Base-by-base conservation (phyloP, 2,329 filamentous ascomycete species). In the Paraphaeosphaeria sporulosa region DNA sequence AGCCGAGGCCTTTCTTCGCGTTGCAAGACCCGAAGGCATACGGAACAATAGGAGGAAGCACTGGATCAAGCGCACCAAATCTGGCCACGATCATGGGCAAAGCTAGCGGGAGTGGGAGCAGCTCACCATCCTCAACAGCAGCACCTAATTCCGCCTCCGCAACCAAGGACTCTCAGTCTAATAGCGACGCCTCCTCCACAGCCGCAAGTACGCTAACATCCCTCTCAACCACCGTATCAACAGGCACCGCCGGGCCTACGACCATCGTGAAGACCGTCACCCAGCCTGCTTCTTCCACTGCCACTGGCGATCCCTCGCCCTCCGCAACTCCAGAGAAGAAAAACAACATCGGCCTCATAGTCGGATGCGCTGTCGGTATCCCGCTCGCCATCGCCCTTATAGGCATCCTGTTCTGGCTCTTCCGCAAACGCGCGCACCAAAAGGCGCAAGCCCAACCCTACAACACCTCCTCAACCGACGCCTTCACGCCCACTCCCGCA, bases 351-450 rank as follows among this genome's bases (percentile, higher is more conserved):
- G 64, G 65, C 13, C 30, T 77, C 10, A 77, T 78, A 19, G 60
- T 76, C n/a, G 75, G 75, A 50, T 74, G 70, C 53, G 73, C 75
- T 12, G 75, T 78, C 42, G 75, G 75, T 17, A 74, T 78, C 51
- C 75, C 75, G 5, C 68, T 78, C 47, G 72, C 58, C 8, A 66
- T 78, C 34, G 70, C 70, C 6, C 56, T 78, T 4, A 8, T 71
- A 43, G 73, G 66, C 10, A 72, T 77, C 19, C 48, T 76, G 12
- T 27, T 71, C 56, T 77, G 72, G 71, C 66, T 75, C 34, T 46
- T 75, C 38, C 74, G 71, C 58, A 76, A 75, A 63, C 73, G 70
- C 38, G 62, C 63, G 34, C 59, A 71, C 23, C 66, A 71, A 50
- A 67, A 71, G 10, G 27, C 57, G 1, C 58, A 62, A 8, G 15